Evolutionary conservation across 345 rosid species (phyloP).

Genomic region (Mangifera indica): DNA sequence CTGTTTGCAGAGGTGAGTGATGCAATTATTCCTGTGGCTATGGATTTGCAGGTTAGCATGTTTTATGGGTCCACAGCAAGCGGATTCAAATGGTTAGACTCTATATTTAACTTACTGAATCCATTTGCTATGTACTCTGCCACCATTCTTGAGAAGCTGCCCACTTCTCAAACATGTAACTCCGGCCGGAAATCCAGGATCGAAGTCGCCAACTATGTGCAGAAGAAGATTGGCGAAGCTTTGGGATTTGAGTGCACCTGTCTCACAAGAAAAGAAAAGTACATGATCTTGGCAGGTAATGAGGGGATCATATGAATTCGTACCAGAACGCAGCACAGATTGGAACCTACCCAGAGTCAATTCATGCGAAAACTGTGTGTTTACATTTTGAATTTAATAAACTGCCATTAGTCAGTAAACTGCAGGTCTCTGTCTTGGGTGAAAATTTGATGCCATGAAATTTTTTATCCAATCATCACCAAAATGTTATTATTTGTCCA

Average conservation of each 20-base stretch:
- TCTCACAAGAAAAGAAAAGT: constrained; percentile 59
- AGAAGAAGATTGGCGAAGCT: constrained; percentile 43
- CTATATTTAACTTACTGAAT: constrained; percentile 40
- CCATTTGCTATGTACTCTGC: constrained; percentile 36
- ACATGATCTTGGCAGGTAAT: constrained; percentile 53
- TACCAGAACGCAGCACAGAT: neutral
- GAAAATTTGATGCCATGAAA: no score
- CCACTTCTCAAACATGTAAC: constrained; percentile 27
- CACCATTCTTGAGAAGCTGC: constrained; percentile 38
- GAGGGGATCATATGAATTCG: constrained; percentile 32
- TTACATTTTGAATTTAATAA: no score
- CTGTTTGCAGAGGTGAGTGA: constrained; percentile 53
- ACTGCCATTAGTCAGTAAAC: no score
- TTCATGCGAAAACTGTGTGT: no score
- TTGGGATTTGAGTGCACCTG: constrained; percentile 52
- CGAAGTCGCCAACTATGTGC: constrained; percentile 55
- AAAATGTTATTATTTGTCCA: no score
- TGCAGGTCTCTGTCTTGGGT: no score
- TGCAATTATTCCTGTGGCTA: constrained; percentile 50
- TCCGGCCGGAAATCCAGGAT: constrained; percentile 25
- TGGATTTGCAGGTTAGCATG: constrained; percentile 42
- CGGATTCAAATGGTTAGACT: constrained; percentile 51
- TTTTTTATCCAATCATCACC: no score
- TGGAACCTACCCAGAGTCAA: no score
- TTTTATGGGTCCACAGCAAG: constrained; percentile 60